phyloP scores from a whole-genome alignment of 805 yeast genomes.

The Spathaspora sp. region DNA sequence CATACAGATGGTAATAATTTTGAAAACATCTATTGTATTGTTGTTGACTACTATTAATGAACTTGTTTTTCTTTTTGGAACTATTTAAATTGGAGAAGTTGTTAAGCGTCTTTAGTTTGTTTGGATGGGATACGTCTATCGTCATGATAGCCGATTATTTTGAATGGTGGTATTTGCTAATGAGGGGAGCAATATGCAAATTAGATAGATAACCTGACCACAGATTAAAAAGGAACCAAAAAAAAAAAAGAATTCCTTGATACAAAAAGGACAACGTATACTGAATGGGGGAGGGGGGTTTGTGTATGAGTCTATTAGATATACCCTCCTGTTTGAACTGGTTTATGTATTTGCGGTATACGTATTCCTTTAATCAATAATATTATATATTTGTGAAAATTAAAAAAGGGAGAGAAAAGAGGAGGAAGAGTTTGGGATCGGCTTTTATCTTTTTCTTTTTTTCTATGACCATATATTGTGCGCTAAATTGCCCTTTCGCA shows the following conservation, averaged over 20 bases:
- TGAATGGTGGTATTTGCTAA: background rate
- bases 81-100: background rate
- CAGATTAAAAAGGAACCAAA: background rate
- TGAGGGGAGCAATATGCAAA: background rate
- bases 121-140: constrained; percentile 1
- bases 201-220: background rate
- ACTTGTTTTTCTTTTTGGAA: background rate
- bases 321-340: background rate
- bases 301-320: background rate
- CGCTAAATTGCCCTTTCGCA: background rate
- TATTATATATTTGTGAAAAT: background rate
- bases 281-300: no score
- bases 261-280: background rate
- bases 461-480: background rate
- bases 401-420: background rate
- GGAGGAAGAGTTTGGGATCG: background rate
- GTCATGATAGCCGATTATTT: constrained; percentile 1
- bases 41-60: background rate
- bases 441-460: background rate
- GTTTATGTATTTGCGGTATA: background rate
- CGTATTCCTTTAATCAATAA: background rate
- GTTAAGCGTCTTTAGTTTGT: background rate
- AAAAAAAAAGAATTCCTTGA: background rate
- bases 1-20: constrained; percentile 39
- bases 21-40: constrained; percentile 32